Base-by-base conservation (phyloP, 2,329 filamentous ascomycete genomes). In the Apiospora kogelbergensis region DNA sequence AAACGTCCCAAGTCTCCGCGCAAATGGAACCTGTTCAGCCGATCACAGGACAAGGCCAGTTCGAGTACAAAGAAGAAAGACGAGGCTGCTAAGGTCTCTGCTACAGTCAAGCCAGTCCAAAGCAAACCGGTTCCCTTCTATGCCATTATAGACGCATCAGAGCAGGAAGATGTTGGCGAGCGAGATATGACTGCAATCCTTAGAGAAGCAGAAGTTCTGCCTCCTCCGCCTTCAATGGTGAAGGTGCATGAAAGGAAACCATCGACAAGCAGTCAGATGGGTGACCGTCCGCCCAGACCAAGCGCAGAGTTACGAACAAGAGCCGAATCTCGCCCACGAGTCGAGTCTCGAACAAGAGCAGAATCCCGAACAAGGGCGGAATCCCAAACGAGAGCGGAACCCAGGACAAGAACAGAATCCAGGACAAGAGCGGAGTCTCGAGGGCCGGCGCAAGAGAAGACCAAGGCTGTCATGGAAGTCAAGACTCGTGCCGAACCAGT, bases 21-120 rank as follows among this genome's bases (percentile, higher is more conserved):
- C 9, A 89, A 86, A 72, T 91, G 89, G 89, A 90, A 90, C 71
- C 76, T 90, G 15, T 91, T 91, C 72, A 84, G 88, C 65, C 83
- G 88, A 63, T 86, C 86, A 0, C 85, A 88, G 40, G 83, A 78
- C 44, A 80, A 83, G 53, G 74, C 82, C 2, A 75, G 77, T 6
- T 72, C 70, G 4, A 66, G 74, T 72, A 72, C 72, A 2, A 84
- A 83, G 69, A 82, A 80, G 6, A 60, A 60, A n/a, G 53, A 60
- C 30, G 80, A 82, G 30, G 75, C 78, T 9, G 73, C 78, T 6
- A 73, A 79, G 2, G 81, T 87, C n/a, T 76, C 84, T 0, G 83
- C 84, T 2, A 82, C 86, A 1, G 82, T 86, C n/a, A 82, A 85
- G 57, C 75, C 80, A 17, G 81, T 85, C 0, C 82, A 83, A 67